Base-by-base conservation (phyloP, 2,329 filamentous ascomycete species). In the Corynespora cassiicola region DNA sequence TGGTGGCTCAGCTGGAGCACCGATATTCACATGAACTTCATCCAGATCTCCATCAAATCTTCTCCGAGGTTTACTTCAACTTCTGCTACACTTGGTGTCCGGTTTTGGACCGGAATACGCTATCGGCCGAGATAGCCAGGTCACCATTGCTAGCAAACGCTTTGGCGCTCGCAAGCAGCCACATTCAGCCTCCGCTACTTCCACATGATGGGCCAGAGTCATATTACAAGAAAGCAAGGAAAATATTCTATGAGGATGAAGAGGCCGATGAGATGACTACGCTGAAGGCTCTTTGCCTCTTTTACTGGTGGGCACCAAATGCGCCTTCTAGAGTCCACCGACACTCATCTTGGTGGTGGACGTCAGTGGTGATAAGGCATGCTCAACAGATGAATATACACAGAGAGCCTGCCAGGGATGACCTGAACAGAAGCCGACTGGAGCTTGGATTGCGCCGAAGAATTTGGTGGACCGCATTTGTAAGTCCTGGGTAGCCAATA, bases 391-490 rank as follows among this genome's bases (percentile, higher is more conserved):
- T 56, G 47, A 52, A 54, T 20, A 52, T 56, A 20, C 52, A 56
- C 18, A 39, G 50, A 17, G 52, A 56, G 30, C 45, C 52, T 5
- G 17, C 27, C n/a, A 8, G 39, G 7, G 42, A 47, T 12, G 47
- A 52, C 27, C 35, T 36, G 7, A 31, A 35, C 17, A 39, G 45
- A 14, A 24, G 38, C 2, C 40, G 38, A 10, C 14, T 56, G 6
- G 26, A 51, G 20, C 39, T 53, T n/a, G 39, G 49, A 7, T n/a
- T 55, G n/a, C 38, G 47, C n/a, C 40, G 52, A 26, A 41, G 47
- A 25, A 53, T 55, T 9, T 55, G 49, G 52, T 55, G 52, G 52
- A 55, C 52, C n/a, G 52, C 37, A 9, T 55, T 53, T 38, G 52
- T 54, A 36, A 52, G 51, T 45, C 11, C n/a, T 12, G 14, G 4